A percentile compares a stretch with the other conserved stretches of the same genome.
Evolutionary conservation across 2,329 filamentous ascomycete genomes (phyloP).

Genomic region (Chrysosporium queenslandicum): DNA sequence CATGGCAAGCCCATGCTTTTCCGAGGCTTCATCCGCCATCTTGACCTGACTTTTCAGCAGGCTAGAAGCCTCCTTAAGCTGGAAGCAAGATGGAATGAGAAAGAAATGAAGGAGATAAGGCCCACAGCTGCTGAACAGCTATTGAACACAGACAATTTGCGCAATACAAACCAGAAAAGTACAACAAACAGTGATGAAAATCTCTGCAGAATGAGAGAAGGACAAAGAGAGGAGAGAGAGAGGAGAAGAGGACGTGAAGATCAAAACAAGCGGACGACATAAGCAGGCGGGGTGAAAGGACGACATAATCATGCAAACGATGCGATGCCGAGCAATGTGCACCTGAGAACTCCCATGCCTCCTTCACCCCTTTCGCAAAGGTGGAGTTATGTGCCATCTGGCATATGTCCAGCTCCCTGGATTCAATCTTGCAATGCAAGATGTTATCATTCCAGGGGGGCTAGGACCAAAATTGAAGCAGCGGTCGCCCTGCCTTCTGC

Average conservation of each 20-base stretch:
- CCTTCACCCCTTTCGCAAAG: background rate
- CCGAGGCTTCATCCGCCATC: background rate
- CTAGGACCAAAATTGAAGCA: background rate
- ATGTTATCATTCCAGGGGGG: background rate
- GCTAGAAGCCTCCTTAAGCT: background rate
- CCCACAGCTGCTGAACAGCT: background rate
- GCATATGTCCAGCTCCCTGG: background rate
- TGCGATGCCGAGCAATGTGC: background rate
- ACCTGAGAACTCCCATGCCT: background rate
- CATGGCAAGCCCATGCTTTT: background rate
- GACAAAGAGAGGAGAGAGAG: constrained; percentile 10
- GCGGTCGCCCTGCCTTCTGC: background rate
- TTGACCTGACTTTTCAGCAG: background rate
- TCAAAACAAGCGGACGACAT: background rate
- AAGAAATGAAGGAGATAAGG: background rate
- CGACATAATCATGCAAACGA: background rate
- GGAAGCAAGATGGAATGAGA: background rate
- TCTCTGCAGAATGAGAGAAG: constrained; percentile 14
- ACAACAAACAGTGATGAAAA: background rate
- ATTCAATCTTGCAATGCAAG: background rate
- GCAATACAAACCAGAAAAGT: background rate
- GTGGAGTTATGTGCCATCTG: background rate
- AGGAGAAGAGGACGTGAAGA: background rate
- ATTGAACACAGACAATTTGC: background rate
- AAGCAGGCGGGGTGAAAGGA: background rate